Percentiles rank a stretch among this genome's conserved stretches.
These are phyloP conservation scores for Tricharina praecox DNA, from an alignment of 495 filamentous ascomycete species.

Conservation along the genomic window DNA sequence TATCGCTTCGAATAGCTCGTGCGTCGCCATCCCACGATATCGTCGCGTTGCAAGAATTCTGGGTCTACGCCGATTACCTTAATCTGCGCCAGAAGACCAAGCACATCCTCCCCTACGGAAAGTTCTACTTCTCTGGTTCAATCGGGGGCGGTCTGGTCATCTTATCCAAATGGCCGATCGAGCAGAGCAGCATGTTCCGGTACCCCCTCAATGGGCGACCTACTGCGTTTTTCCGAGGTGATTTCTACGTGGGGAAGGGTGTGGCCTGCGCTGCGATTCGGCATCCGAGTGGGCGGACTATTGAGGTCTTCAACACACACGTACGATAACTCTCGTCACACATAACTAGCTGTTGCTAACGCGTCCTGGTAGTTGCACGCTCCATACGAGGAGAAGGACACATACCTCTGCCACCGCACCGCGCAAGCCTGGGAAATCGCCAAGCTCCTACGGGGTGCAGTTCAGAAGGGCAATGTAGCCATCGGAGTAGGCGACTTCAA, in stretches of 20 bases:
- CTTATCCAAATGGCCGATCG: slow-evolving; percentile 91
- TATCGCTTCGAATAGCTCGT: slow-evolving; percentile 55
- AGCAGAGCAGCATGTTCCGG: slow-evolving; percentile 65
- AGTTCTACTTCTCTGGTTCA: slow-evolving; percentile 80
- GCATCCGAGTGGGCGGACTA: slow-evolving; percentile 49
- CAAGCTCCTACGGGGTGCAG: slow-evolving; percentile 71
- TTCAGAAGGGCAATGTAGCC: slow-evolving; percentile 68
- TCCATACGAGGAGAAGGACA: slow-evolving; percentile 69
- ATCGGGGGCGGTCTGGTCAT: slow-evolving; percentile 85
- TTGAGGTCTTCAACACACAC: slow-evolving; percentile 90
- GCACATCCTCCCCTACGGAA: slow-evolving; percentile 73
- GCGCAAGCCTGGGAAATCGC: slow-evolving; percentile 97
- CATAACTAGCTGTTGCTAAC: slow-evolving; percentile 10
- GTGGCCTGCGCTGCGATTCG: slow-evolving; percentile 72
- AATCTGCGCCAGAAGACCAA: slow-evolving; percentile 59
- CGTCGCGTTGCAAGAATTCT: slow-evolving; percentile 90
- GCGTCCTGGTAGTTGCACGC: slow-evolving; percentile 48
- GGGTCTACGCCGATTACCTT: slow-evolving; percentile 77
- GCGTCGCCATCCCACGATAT: slow-evolving; percentile 59
- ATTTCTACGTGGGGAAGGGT: slow-evolving; percentile 91
- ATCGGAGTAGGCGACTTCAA: slow-evolving; percentile 82
- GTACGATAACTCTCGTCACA: slow-evolving; percentile 26
- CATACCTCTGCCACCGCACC: slow-evolving; percentile 74
- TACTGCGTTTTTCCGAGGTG: slow-evolving; percentile 80
- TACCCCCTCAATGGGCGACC: slow-evolving; percentile 93